These are phyloP conservation scores for Gaultheria prostrata DNA, from an alignment of 148 eudicot species.

Conservation along the genomic window DNA sequence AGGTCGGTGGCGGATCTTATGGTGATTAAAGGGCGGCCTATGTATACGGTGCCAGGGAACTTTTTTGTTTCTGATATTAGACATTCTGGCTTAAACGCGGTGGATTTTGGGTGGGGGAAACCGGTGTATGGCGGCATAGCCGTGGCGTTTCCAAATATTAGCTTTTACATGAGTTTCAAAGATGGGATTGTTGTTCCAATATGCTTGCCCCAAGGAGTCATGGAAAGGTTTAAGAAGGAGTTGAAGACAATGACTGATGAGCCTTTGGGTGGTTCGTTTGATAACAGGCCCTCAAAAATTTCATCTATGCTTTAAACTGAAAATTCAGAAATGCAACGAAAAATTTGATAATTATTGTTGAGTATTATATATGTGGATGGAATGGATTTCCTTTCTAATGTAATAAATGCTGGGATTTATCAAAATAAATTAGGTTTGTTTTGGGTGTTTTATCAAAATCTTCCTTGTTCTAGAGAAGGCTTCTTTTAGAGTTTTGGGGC, in stretches of 20 bases:
- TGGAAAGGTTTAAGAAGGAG: slow-evolving; percentile 24
- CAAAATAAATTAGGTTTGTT: too few species aligned
- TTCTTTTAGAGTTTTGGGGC: too few species aligned
- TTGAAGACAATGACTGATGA: not conserved
- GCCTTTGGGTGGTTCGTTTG: not conserved
- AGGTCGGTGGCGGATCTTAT: too few species aligned
- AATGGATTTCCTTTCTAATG: too few species aligned
- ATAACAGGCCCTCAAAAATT: not conserved
- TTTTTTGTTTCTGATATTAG: slow-evolving; percentile 37
- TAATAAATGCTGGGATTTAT: too few species aligned
- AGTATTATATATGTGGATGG: too few species aligned
- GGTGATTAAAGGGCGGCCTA: not conserved
- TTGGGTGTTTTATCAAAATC: too few species aligned
- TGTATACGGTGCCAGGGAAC: slow-evolving; percentile 18
- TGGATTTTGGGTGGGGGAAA: slow-evolving; percentile 56
- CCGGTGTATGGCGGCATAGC: slow-evolving; percentile 28
- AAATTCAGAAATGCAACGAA: too few species aligned
- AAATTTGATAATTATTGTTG: too few species aligned
- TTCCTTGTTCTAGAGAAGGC: too few species aligned
- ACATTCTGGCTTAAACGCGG: slow-evolving; percentile 19
- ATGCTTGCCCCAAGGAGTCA: slow-evolving; percentile 6
- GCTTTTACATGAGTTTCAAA: slow-evolving; percentile 16
- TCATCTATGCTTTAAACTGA: not conserved
- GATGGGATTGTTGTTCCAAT: too few species aligned
- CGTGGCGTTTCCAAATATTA: slow-evolving; percentile 14